These are phyloP conservation scores for Plasmodium yoelii DNA, from an alignment of 169 alveolate species.

Conservation along the genomic window DNA sequence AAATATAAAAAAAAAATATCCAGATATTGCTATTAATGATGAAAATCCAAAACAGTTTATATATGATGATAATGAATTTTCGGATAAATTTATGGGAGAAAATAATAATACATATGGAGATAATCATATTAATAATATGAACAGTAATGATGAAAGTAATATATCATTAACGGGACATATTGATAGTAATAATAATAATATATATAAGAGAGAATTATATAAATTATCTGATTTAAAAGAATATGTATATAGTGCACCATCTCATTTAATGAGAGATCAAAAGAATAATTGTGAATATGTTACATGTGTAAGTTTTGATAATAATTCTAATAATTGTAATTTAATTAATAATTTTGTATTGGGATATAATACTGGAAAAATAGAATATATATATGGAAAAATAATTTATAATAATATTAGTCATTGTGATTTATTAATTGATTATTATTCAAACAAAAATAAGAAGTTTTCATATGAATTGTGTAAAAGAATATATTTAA, in stretches of 20 bases:
- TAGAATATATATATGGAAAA: constrained; percentile 71
- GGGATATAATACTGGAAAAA: constrained; percentile 62
- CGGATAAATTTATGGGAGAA: constrained; percentile 1
- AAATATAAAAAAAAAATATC: constrained; percentile 69
- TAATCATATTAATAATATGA: not conserved
- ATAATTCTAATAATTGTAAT: constrained; percentile 65
- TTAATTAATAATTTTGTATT: constrained; percentile 60
- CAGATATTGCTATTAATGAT: constrained; percentile 71
- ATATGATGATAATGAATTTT: constrained; percentile 24
- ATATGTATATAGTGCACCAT: constrained; percentile 59
- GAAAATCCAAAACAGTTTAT: constrained; percentile 62
- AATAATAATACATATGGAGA: not conserved
- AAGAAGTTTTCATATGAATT: constrained; percentile 69
- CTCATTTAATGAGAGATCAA: constrained; percentile 53
- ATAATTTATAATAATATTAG: constrained; percentile 69
- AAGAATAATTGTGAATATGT: constrained; percentile 72
- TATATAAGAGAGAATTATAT: constrained; percentile 31
- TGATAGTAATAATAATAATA: constrained; percentile 7
- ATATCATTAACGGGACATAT: not conserved
- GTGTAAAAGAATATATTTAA: constrained; percentile 52
- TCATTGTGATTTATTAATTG: constrained; percentile 75
- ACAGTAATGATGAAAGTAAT: not conserved
- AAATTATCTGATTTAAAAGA: constrained; percentile 48
- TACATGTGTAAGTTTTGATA: constrained; percentile 74
- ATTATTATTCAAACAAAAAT: constrained; percentile 72